phyloP scores from a whole-genome alignment of 805 yeast genomes.

The Citeromyces nyonsensis region DNA sequence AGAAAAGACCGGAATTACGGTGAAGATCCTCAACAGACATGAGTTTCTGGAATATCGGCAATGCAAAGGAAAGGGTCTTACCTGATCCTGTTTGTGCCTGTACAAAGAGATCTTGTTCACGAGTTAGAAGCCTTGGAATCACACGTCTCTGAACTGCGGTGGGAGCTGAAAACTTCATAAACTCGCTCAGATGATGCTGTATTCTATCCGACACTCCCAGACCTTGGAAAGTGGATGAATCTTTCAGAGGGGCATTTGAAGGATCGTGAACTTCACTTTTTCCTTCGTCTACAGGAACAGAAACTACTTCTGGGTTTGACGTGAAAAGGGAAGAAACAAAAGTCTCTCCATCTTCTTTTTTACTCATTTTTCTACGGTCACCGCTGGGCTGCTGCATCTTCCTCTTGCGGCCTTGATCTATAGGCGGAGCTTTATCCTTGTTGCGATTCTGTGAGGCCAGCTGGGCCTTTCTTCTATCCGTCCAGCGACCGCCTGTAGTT shows the following conservation, averaged over 20 bases:
- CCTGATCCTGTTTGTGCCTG: constrained; percentile 99
- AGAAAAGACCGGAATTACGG: constrained; percentile 76
- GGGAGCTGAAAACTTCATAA: constrained; percentile 47
- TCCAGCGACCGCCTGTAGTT: constrained; percentile 70
- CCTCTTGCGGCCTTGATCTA: constrained; percentile 1
- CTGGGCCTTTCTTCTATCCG: constrained; percentile 55
- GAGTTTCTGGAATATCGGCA: constrained; percentile 70
- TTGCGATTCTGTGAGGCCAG: constrained; percentile 8
- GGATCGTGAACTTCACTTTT: constrained; percentile 23
- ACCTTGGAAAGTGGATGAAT: constrained; percentile 53
- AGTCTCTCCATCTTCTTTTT: constrained; percentile 41
- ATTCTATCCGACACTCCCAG: constrained; percentile 50
- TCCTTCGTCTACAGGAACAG: constrained; percentile 9
- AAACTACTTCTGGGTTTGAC: constrained; percentile 37
- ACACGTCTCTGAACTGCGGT: constrained; percentile 80
- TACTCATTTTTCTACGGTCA: neutral
- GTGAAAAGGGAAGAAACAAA: constrained; percentile 81
- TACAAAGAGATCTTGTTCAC: constrained; percentile 58
- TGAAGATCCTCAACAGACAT: constrained; percentile 34
- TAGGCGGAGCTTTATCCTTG: constrained; percentile 1
- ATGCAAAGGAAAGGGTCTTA: constrained; percentile 74
- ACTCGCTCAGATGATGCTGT: constrained; percentile 34
- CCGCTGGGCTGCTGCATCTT: neutral
- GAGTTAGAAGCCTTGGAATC: constrained; percentile 39
- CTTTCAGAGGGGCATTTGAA: constrained; percentile 79